A percentile compares a stretch with the other conserved stretches of the same genome.
phyloP scores from a whole-genome alignment of 768 basidiomycete species.

The Naganishia vaughanmartiniae region DNA sequence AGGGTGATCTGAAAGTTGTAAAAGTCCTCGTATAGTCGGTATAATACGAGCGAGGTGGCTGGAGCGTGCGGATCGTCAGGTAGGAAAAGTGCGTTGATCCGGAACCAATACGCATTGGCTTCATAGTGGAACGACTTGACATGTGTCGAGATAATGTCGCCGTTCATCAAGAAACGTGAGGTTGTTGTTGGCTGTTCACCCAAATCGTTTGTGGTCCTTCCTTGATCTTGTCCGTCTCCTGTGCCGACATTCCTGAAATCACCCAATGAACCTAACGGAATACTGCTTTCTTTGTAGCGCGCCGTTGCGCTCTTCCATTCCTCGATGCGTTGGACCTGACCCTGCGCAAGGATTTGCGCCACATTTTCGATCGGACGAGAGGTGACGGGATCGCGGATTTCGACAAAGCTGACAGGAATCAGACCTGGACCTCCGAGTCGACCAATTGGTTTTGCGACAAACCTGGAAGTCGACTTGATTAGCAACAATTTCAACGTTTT shows the following conservation, averaged over 20 bases:
- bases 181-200: neutral
- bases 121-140: constrained; percentile 98
- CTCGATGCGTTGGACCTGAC: constrained; percentile 91
- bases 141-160: constrained; percentile 43
- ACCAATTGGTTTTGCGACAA: constrained; percentile 97
- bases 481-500: too few relatives aligned
- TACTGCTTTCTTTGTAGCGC: constrained; percentile 92
- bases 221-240: neutral
- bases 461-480: constrained; percentile 51
- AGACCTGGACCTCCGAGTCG: constrained; percentile 90
- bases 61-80: constrained; percentile 62
- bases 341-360: constrained; percentile 73
- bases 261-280: constrained; percentile 70
- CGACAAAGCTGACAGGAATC: constrained; percentile 94
- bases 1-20: constrained; percentile 93
- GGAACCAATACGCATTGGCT: constrained; percentile 96
- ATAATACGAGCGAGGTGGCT: constrained; percentile 72
- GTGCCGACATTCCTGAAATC: constrained; percentile 23
- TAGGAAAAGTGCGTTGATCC: constrained; percentile 82
- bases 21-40: constrained; percentile 95
- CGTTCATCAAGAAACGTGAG: constrained; percentile 6
- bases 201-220: neutral
- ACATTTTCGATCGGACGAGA: constrained; percentile 74
- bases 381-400: constrained; percentile 88
- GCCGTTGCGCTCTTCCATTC: constrained; percentile 97